Conservation (phyloP, 202 grass and related monocot species). For the Carex sylvatica region DNA sequence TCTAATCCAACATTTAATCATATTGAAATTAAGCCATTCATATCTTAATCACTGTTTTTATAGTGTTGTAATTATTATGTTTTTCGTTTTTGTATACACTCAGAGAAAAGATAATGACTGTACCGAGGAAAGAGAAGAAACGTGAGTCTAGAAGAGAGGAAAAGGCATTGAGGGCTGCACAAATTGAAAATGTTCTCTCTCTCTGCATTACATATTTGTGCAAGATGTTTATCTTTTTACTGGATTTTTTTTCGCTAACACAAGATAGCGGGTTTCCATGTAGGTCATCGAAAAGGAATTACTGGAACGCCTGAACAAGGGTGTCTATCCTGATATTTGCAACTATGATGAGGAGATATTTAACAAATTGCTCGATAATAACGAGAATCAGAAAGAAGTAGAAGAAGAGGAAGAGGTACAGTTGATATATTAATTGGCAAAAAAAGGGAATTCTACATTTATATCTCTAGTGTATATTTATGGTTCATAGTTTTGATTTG, state of each 20-base stretch:
- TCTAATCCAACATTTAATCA: background rate
- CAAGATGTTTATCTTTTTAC: background rate
- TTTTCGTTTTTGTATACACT: conserved; percentile 1
- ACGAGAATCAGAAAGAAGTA: conserved; percentile 41
- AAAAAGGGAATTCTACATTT: background rate
- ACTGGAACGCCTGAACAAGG: conserved; percentile 75
- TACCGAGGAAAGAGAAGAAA: conserved; percentile 66
- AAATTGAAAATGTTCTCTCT: conserved; percentile 70
- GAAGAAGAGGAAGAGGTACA: conserved; percentile 61
- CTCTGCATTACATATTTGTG: background rate
- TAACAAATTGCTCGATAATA: conserved; percentile 38
- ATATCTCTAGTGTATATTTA: conserved; percentile 13
- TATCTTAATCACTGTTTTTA: background rate
- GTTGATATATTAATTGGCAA: conserved; percentile 2
- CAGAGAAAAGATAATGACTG: conserved; percentile 89
- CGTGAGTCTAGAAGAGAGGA: conserved; percentile 57
- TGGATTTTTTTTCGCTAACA: conserved; percentile 16
- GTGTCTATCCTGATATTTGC: conserved; percentile 83
- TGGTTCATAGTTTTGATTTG: conserved; percentile 24
- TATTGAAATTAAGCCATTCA: background rate
- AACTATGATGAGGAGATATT: conserved; percentile 50
- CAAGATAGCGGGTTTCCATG: conserved; percentile 4
- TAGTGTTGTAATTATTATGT: background rate
- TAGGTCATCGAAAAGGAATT: conserved; percentile 90
- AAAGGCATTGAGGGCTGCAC: conserved; percentile 77